Evolutionary conservation across 208 protist species (phyloP), one percentile per base, ranked within the genome.

Genomic region (Leishmania tropica): DNA sequence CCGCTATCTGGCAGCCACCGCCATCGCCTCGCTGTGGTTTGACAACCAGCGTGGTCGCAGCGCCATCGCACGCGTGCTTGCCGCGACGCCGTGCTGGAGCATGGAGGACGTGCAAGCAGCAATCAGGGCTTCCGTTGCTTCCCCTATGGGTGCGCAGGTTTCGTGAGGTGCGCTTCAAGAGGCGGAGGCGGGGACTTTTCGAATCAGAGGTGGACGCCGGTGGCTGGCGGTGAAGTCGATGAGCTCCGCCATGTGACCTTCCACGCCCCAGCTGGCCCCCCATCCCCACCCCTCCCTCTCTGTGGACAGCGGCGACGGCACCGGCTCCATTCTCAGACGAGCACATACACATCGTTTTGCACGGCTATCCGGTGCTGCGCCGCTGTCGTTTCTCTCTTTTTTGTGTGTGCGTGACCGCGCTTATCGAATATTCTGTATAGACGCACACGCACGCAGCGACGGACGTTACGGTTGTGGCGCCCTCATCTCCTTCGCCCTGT

Each of bases 21-120:
- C 78, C 15, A 42, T 86, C 8, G 73, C 75, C 11, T 81, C 79
- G 24, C 58, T 86, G 3, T 86, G 83, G 78, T 86, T 78, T 45
- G 78, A 86, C 47, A 78, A 86, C 31, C 83, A 86, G 31, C 83
- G 83, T 31, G 83, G 83, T 13, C 80, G 80, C 24, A 65, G 65
- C n/a, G 73, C 83, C 2, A 80, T 86, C 45, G 48, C 67, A 7
- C 56, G 58, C 19, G 56, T 80, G 31, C 83, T 86, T 5, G 7
- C 58, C 5, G 47, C 31, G 3, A 47, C 53, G 10, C 83, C 83
- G 13, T 65, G 54, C 28, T 80, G 56, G 40, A 40, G 47, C 54
- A 79, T 82, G 35, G 83, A 72, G 8, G 78, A 86, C 1, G 65
- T 86, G 54, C 83, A 80, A 3, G 42, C 11, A 4, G 35, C 76